These are phyloP conservation scores for Alternaria gansuensis DNA, from an alignment of 2,329 filamentous ascomycete genomes.

Conservation along the genomic window DNA sequence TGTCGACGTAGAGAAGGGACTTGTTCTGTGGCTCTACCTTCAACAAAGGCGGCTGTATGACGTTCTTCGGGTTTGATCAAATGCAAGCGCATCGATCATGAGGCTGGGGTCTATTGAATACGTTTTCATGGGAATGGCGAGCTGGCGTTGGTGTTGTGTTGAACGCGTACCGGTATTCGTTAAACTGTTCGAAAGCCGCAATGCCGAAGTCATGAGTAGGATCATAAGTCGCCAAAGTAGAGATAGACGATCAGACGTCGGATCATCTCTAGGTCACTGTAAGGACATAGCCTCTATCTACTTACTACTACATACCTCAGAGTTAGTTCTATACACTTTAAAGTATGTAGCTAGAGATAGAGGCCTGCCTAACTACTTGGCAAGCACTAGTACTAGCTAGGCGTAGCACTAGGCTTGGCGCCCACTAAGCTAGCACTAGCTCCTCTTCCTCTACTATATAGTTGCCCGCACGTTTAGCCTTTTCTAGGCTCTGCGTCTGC, in stretches of 20 bases:
- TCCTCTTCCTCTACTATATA: too few relatives aligned
- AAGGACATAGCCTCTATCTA: too few relatives aligned
- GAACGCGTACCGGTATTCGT: slow-evolving; percentile 12
- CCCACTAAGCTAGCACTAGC: too few relatives aligned
- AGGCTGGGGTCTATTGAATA: neutral
- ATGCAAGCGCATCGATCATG: slow-evolving; percentile 22
- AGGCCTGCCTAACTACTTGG: too few relatives aligned
- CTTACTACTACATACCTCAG: too few relatives aligned
- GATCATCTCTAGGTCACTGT: slow-evolving; percentile 29
- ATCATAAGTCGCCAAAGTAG: slow-evolving; percentile 36
- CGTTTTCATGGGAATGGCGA: slow-evolving; percentile 4
- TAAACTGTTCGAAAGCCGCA: slow-evolving; percentile 4
- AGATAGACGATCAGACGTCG: slow-evolving; percentile 31
- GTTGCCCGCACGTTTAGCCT: too few relatives aligned
- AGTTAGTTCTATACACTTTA: too few relatives aligned
- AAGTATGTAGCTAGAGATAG: too few relatives aligned
- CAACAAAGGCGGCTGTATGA: neutral
- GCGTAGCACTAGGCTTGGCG: too few relatives aligned
- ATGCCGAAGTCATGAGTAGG: slow-evolving; percentile 9
- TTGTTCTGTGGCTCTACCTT: neutral
- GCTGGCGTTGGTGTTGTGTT: slow-evolving; percentile 1
- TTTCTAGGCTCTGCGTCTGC: too few relatives aligned
- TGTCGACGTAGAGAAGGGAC: too few relatives aligned
- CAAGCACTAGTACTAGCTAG: too few relatives aligned
- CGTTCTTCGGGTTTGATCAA: slow-evolving; percentile 2